Percentiles rank a stretch among this genome's conserved stretches.
Evolutionary conservation across 1,139 yeast genomes (phyloP).

Genomic region (Diutina ranongensis): DNA sequence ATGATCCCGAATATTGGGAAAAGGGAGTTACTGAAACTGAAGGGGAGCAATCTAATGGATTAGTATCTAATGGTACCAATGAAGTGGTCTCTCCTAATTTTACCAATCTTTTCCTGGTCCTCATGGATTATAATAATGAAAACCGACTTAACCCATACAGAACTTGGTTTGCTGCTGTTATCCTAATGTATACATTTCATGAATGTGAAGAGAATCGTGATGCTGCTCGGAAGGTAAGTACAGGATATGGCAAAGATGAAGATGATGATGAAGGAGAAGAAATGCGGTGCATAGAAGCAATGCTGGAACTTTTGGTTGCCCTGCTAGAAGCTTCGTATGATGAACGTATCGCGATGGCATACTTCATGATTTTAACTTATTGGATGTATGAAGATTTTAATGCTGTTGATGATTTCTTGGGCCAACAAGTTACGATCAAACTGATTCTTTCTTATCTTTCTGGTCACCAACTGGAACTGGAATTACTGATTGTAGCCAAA

Average conservation of each 20-base stretch:
- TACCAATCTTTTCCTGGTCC: slow-evolving; percentile 51
- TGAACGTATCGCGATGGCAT: slow-evolving; percentile 69
- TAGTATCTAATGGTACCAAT: background rate
- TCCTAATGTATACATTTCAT: slow-evolving; percentile 52
- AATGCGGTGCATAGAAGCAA: slow-evolving; percentile 64
- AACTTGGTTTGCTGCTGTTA: slow-evolving; percentile 72
- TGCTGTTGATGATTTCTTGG: slow-evolving; percentile 68
- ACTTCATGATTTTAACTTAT: slow-evolving; percentile 58
- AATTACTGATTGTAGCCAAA: slow-evolving; percentile 41
- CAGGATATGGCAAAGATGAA: slow-evolving; percentile 29
- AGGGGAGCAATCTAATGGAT: slow-evolving; percentile 7
- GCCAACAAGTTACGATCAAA: slow-evolving; percentile 54
- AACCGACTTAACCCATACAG: slow-evolving; percentile 73
- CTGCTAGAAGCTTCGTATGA: slow-evolving; percentile 48
- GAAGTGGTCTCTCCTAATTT: background rate
- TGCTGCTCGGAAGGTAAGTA: slow-evolving; percentile 39
- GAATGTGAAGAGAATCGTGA: slow-evolving; percentile 43
- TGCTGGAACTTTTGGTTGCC: slow-evolving; percentile 64
- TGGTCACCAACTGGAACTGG: slow-evolving; percentile 45
- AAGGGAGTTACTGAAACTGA: slow-evolving; percentile 8
- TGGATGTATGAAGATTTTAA: slow-evolving; percentile 74
- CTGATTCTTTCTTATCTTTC: slow-evolving; percentile 59
- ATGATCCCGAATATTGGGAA: slow-evolving; percentile 15
- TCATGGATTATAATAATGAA: slow-evolving; percentile 73
- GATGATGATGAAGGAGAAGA: slow-evolving; percentile 43